Conservation (phyloP, 345 rosid species). For the Eucalyptus regnans region DNA sequence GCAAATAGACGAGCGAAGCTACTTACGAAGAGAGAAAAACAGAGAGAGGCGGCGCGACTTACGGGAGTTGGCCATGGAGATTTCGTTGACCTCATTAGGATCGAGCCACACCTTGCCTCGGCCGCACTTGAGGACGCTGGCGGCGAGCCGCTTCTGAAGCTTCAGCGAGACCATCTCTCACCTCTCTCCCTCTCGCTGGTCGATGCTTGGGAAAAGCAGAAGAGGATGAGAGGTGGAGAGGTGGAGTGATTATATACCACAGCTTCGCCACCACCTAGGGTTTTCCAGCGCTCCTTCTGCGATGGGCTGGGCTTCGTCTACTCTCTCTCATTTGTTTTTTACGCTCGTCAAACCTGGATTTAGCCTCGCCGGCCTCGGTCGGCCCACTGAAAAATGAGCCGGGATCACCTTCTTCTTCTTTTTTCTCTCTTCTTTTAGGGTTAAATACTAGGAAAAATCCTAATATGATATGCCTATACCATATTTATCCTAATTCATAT, state of each 20-base stretch:
- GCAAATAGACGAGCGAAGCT: neutral
- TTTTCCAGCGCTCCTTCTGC: neutral
- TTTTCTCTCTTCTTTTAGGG: too few species aligned
- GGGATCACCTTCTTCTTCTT: neutral
- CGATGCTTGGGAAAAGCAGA: neutral
- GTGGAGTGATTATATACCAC: neutral
- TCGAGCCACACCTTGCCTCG: constrained; percentile 78
- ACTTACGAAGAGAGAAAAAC: neutral
- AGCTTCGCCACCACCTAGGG: neutral
- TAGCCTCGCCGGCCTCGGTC: neutral
- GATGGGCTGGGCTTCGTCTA: neutral
- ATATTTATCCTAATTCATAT: neutral
- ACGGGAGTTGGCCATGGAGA: constrained; percentile 95
- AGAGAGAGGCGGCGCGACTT: neutral
- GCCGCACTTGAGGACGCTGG: constrained; percentile 78
- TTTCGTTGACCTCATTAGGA: constrained; percentile 70
- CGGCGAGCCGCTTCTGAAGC: constrained; percentile 74
- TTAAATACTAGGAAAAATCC: neutral
- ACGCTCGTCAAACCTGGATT: neutral
- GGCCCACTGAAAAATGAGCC: neutral
- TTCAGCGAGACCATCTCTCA: constrained; percentile 65
- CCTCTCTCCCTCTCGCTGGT: neutral
- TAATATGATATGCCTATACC: neutral
- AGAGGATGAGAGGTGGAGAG: neutral
- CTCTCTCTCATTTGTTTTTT: neutral